Base-by-base conservation (phyloP, 495 filamentous ascomycete genomes). In the Niebla homalea region DNA sequence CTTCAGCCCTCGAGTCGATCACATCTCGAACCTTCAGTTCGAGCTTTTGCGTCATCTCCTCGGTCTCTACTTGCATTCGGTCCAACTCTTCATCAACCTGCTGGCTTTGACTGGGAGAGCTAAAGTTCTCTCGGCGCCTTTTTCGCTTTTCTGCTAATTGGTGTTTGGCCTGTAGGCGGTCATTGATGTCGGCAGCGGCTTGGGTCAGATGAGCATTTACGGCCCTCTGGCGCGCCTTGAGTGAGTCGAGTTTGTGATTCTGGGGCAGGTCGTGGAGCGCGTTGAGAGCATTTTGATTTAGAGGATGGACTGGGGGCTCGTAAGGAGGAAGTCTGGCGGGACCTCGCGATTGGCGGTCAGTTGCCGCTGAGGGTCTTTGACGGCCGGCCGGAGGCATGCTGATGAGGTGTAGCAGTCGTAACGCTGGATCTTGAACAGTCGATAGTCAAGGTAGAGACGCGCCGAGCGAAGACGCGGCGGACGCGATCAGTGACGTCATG, bases 221-320 rank as follows among this genome's bases (percentile, higher is more conserved):
- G 21, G 66, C 55, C 23, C 63, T 53, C 14, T 73, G 51, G 42
- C 72, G 65, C 2, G 56, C 57, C 36, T 66, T 65, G 0, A 74
- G 49, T 1, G 51, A 47, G 14, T 60, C 57, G n/a, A 68, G 49
- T n/a, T 56, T 41, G 18, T 63, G 56, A 12, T 62, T 57, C 20
- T 61, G 49, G 5, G 66, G 54, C 11, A 75, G 63, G 4, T 53
- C 26, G 0, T 62, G 36, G 14, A 77, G 64, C 0, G 63, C 59
- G 12, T 54, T 49, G 41, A 69, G 65, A 32, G 58, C 57, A 18
- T 61, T 59, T 15, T 51, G 39, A 35, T 63, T 70, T 5, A 74
- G 73, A 11, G 80, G 71, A 29, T 66, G 72, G 16, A 68, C 56
- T 12, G 74, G 79, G 1, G 73, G 59, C 54, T 85, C 70, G 62